These are phyloP conservation scores for Nakaseomyces nivariensis DNA, from an alignment of 1,139 yeast species.

Conservation along the genomic window DNA sequence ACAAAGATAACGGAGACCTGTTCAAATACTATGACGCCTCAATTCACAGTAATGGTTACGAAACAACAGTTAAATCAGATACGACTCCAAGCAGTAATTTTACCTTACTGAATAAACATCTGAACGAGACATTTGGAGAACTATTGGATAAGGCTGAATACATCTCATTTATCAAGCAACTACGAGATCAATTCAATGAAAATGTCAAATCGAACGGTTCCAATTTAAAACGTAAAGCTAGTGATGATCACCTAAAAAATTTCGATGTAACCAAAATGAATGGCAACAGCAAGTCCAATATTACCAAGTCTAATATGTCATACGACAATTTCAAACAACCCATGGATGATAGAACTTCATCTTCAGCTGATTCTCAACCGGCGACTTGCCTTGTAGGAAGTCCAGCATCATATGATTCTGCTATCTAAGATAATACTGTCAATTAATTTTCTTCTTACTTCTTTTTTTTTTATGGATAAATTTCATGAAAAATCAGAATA, in stretches of 20 bases:
- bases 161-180: slow-evolving; percentile 27
- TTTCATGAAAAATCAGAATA: neutral
- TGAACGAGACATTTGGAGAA: slow-evolving; percentile 37
- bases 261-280: neutral
- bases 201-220: neutral
- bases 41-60: neutral
- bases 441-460: no score
- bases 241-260: neutral
- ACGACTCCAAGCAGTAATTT: slow-evolving; percentile 32
- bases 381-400: neutral
- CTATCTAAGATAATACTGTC: neutral
- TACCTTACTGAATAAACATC: slow-evolving; percentile 39
- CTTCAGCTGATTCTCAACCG: neutral
- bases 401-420: slow-evolving; percentile 1
- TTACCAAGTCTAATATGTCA: neutral
- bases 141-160: slow-evolving; percentile 33
- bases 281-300: neutral
- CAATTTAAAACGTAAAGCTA: neutral
- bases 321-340: neutral
- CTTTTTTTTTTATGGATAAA: no score
- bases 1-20: slow-evolving; percentile 12
- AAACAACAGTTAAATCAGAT: neutral
- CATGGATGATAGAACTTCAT: neutral
- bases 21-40: neutral
- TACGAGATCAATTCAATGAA: slow-evolving; percentile 13